phyloP scores from a whole-genome alignment of 805 yeast species.

The Helenozyma rhizophorensis region DNA sequence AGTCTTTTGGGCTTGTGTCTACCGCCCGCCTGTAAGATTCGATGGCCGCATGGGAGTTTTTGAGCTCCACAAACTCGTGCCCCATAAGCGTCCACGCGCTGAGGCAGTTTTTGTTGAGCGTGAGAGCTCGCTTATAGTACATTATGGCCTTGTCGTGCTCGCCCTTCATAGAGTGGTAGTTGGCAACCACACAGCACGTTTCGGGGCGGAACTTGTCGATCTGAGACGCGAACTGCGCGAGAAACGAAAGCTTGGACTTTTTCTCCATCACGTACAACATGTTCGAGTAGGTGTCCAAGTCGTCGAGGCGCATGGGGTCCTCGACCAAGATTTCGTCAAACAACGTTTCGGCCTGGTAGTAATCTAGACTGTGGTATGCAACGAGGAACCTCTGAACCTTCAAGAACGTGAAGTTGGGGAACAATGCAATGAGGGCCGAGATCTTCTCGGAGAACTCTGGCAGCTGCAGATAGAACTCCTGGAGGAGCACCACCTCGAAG shows the following conservation, averaged over 20 bases:
- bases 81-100: slow-evolving; percentile 99
- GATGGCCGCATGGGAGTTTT: slow-evolving; percentile 95
- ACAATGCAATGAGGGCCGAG: slow-evolving; percentile 44
- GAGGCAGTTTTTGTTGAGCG: slow-evolving; percentile 71
- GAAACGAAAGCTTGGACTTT: slow-evolving; percentile 71
- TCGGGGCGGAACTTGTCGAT: slow-evolving; percentile 89
- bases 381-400: slow-evolving; percentile 80
- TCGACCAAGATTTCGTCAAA: slow-evolving; percentile 68
- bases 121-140: slow-evolving; percentile 86
- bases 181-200: slow-evolving; percentile 91
- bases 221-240: slow-evolving; percentile 80
- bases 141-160: slow-evolving; percentile 94
- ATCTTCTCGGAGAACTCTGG: slow-evolving; percentile 47
- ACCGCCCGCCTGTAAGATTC: slow-evolving; percentile 93
- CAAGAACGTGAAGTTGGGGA: slow-evolving; percentile 72
- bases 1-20: slow-evolving; percentile 83
- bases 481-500: slow-evolving; percentile 64
- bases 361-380: slow-evolving; percentile 81
- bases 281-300: slow-evolving; percentile 90
- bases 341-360: slow-evolving; percentile 68
- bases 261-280: slow-evolving; percentile 92
- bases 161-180: slow-evolving; percentile 84
- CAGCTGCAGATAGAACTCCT: slow-evolving; percentile 74
- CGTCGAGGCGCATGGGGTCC: slow-evolving; percentile 88
- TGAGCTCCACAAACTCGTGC: slow-evolving; percentile 94